Base-by-base conservation (phyloP, 208 protist species). In the Wallacemonas sp. region DNA sequence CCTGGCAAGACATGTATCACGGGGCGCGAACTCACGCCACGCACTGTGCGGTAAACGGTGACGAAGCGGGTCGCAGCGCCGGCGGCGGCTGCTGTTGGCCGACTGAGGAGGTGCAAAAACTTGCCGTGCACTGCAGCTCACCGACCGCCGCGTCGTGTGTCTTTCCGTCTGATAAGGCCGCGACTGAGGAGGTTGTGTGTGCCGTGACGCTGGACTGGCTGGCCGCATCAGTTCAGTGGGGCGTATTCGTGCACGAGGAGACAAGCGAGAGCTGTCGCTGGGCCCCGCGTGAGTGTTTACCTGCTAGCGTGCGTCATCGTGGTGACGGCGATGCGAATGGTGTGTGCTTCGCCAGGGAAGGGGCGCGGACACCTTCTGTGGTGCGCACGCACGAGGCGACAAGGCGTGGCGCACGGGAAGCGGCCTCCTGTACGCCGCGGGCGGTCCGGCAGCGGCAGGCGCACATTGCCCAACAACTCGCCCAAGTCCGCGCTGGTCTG, bases 211-310 rank as follows among this genome's bases (percentile, higher is more conserved):
- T 78, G 0, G 64, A 60, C 5, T 93, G 84, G 81, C 61, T 93
- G 9, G 75, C 70, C 2, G 68, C 59, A 2, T 86, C 81, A 51
- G 65, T 79, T 14, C 56, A 68, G 31, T 93, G 84, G 81, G 87
- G 87, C 28, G 58, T 74, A 1, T 93, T 93, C 63, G 63, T 93
- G 0, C 82, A 88, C 44, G 87, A 93, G 39, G 22, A 22, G 28
- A 39, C 51, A 19, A 15, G 51, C 1, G 12, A 8, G 5, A 8
- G 4, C 4, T 58, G 34, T 24, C 51, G 24, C 4, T 58, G 51
- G 51, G 11, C 2, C 12, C 51, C 30, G 30, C 26, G 30, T 5
- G 36, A n/a, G n/a, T n/a, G n/a, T n/a, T n/a, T n/a, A n/a, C n/a
- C n/a, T n/a, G n/a, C n/a, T n/a, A n/a, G n/a, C n/a, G n/a, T n/a